Evolutionary conservation across 2,329 filamentous ascomycete species (phyloP).

Genomic region (Arthroderma sp.): DNA sequence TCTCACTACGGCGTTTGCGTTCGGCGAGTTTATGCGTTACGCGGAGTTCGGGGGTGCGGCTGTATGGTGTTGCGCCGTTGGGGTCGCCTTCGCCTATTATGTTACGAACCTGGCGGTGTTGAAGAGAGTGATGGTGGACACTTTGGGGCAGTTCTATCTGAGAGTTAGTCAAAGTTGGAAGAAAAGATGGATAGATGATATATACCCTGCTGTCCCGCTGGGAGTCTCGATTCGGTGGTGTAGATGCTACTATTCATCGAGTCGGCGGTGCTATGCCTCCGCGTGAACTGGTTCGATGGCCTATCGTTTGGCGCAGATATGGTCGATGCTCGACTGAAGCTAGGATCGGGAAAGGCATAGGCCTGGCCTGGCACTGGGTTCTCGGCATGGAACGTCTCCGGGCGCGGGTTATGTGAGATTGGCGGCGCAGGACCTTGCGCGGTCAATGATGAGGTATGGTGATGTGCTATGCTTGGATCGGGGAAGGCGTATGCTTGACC

Average conservation of each 20-base stretch:
- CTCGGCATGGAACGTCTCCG: conserved; percentile 40
- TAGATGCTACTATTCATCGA: conserved; percentile 38
- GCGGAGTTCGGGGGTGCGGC: conserved; percentile 38
- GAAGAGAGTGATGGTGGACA: conserved; percentile 37
- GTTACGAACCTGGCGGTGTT: conserved; percentile 38
- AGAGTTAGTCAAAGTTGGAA: neutral
- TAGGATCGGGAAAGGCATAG: conserved; percentile 41
- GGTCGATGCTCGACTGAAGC: conserved; percentile 20
- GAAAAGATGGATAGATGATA: neutral
- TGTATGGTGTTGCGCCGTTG: conserved; percentile 36
- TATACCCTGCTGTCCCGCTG: conserved; percentile 38
- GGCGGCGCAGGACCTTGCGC: conserved; percentile 27
- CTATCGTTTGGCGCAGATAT: conserved; percentile 25
- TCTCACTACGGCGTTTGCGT: conserved; percentile 41
- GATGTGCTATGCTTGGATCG: conserved; percentile 31
- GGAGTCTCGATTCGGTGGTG: conserved; percentile 38
- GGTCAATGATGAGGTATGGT: neutral
- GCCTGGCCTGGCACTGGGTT: conserved; percentile 39
- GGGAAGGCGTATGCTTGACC: conserved; percentile 42
- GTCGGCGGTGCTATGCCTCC: conserved; percentile 37
- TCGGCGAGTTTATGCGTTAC: conserved; percentile 41
- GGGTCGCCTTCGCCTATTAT: conserved; percentile 37
- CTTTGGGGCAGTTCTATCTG: conserved; percentile 33
- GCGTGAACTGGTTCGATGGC: conserved; percentile 29
- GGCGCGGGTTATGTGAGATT: conserved; percentile 38